Percentiles rank a stretch among this genome's conserved stretches.
Conservation (phyloP, 805 yeast species). For the Candida namnaoensis region DNA sequence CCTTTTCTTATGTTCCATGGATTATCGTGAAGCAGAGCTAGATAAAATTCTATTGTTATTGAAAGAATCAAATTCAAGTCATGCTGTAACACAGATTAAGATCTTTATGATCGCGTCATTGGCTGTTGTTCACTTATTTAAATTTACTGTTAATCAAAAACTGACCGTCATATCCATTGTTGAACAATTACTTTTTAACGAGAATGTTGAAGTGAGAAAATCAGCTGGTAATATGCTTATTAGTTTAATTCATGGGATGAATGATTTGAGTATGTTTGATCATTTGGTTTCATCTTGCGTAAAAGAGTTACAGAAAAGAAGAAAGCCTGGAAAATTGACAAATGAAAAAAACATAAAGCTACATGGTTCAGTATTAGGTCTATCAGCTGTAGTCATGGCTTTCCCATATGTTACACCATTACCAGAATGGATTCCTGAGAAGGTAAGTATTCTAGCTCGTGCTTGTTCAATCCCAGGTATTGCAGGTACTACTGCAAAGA, state of each 20-base stretch:
- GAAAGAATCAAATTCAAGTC: not conserved
- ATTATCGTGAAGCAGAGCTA: not conserved
- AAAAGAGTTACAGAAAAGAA: conserved; percentile 38
- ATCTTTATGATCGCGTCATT: no score
- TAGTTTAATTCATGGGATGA: conserved; percentile 52
- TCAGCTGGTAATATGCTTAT: conserved; percentile 68
- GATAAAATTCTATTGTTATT: no score
- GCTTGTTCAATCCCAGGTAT: conserved; percentile 70
- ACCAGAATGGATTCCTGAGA: conserved; percentile 79
- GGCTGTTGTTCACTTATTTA: conserved; percentile 40
- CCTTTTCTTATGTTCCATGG: not conserved
- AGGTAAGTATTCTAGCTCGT: conserved; percentile 60
- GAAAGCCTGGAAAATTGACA: conserved; percentile 23
- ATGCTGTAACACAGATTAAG: not conserved
- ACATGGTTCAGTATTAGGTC: conserved; percentile 84
- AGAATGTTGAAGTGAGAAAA: conserved; percentile 67
- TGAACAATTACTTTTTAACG: conserved; percentile 44
- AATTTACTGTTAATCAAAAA: conserved; percentile 39
- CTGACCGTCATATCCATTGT: conserved; percentile 41
- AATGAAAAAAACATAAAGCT: conserved; percentile 36
- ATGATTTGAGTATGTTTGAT: conserved; percentile 13
- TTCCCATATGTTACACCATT: conserved; percentile 90
- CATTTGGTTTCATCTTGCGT: not conserved
- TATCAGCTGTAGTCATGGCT: conserved; percentile 83
- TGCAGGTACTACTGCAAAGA: conserved; percentile 79